Evolutionary conservation across 2,329 filamentous ascomycete species (phyloP).

Genomic region (Atkinsonella texensis): DNA sequence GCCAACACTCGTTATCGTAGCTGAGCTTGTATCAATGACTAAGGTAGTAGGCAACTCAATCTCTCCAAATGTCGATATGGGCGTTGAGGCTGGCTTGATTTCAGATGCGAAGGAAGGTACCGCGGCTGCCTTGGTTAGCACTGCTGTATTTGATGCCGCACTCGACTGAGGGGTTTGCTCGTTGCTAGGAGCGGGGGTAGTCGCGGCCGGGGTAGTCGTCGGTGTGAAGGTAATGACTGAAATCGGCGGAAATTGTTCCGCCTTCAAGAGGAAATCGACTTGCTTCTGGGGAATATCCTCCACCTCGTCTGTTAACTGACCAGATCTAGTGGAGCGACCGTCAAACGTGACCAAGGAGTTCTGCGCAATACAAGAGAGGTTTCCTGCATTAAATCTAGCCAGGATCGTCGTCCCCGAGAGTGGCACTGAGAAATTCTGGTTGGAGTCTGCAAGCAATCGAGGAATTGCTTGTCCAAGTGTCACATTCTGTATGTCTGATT

Average conservation of each 20-base stretch:
- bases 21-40: neutral
- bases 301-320: slow-evolving; percentile 4
- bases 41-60: neutral
- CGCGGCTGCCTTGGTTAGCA: neutral
- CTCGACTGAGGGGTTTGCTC: neutral
- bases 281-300: neutral
- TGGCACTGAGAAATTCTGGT: slow-evolving; percentile 61
- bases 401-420: slow-evolving; percentile 60
- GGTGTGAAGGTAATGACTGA: slow-evolving; percentile 7
- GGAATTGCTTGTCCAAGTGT: slow-evolving; percentile 74
- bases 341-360: slow-evolving; percentile 84
- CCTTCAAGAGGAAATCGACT: neutral
- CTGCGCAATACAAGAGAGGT: slow-evolving; percentile 70
- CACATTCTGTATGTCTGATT: slow-evolving; percentile 43
- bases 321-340: slow-evolving; percentile 32
- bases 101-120: neutral
- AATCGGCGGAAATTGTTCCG: slow-evolving; percentile 1
- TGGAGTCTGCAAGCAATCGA: slow-evolving; percentile 53
- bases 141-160: neutral
- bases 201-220: neutral
- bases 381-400: slow-evolving; percentile 60
- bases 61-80: neutral
- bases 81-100: neutral
- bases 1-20: neutral
- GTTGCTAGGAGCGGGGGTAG: neutral